A percentile compares a stretch with the other conserved stretches of the same genome.
phyloP scores from a whole-genome alignment of 345 rosid genomes.

The Gynandropsis gynandra region DNA sequence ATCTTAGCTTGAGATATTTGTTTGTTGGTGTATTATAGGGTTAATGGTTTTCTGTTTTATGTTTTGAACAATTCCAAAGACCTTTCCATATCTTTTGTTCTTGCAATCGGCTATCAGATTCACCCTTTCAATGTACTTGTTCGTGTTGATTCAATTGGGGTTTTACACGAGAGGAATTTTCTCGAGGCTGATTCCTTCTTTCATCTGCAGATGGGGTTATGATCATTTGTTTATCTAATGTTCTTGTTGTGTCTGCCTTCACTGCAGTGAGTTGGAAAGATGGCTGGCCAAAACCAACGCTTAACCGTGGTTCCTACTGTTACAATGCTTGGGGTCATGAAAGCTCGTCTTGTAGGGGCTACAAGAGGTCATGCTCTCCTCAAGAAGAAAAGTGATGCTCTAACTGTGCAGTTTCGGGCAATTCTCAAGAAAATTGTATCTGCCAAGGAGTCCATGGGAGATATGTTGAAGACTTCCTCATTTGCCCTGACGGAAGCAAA shows the following conservation, averaged over 20 bases:
- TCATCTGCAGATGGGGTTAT: no score
- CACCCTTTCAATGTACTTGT: no score
- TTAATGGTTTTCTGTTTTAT: no score
- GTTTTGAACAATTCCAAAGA: no score
- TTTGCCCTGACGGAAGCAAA: conserved; percentile 76
- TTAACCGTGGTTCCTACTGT: conserved; percentile 89
- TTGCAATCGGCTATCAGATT: no score
- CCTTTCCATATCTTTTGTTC: no score
- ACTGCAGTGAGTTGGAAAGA: conserved; percentile 30
- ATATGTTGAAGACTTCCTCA: conserved; percentile 75
- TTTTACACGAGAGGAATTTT: no score
- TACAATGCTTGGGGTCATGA: conserved; percentile 68
- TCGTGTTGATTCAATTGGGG: no score
- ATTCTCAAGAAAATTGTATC: conserved; percentile 76
- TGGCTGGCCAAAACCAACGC: conserved; percentile 76
- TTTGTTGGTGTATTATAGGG: no score
- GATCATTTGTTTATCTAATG: conserved; percentile 4
- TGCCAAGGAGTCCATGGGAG: conserved; percentile 86
- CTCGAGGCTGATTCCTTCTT: no score
- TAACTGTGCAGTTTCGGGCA: conserved; percentile 80
- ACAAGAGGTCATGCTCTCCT: conserved; percentile 95
- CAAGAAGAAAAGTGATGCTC: conserved; percentile 96
- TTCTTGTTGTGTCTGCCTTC: background rate
- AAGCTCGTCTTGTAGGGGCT: conserved; percentile 87
- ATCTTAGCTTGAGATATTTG: no score